Conservation (phyloP, 2,329 filamentous ascomycete species). For the Dactylellina parvicollis region DNA sequence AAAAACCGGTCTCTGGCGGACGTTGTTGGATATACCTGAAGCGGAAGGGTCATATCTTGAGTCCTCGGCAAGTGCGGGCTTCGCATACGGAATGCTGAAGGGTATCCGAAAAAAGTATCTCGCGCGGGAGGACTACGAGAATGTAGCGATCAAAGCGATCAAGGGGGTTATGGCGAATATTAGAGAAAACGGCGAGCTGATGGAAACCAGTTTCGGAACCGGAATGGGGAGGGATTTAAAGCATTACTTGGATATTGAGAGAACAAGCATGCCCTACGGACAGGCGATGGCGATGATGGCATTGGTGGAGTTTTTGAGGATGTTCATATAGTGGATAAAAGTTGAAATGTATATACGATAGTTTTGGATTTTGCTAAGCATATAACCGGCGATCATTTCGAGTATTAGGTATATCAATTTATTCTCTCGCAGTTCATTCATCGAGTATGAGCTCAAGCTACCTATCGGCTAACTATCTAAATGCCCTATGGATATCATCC, state of each 20-base stretch:
- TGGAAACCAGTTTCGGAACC: conserved; percentile 80
- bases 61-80: conserved; percentile 80
- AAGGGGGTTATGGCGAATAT: conserved; percentile 74
- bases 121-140: conserved; percentile 68
- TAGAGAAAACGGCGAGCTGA: conserved; percentile 73
- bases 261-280: conserved; percentile 84
- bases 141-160: conserved; percentile 72
- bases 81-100: conserved; percentile 82
- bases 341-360: neutral
- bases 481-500: neutral
- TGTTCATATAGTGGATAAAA: conserved; percentile 63
- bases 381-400: too few species aligned
- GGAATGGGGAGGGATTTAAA: conserved; percentile 78
- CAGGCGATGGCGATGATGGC: conserved; percentile 88
- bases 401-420: neutral
- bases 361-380: neutral
- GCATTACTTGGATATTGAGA: conserved; percentile 79
- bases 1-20: conserved; percentile 75
- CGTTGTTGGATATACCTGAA: conserved; percentile 74
- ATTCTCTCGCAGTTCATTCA: conserved; percentile 8
- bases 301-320: conserved; percentile 76
- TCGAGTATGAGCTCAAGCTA: neutral
- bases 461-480: neutral
- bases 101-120: conserved; percentile 76
- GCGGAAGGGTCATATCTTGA: conserved; percentile 74